Evolutionary conservation across 2,329 filamentous ascomycete species (phyloP), one percentile per base, ranked within the genome.

Genomic region (Metarhizium anisopliae): DNA sequence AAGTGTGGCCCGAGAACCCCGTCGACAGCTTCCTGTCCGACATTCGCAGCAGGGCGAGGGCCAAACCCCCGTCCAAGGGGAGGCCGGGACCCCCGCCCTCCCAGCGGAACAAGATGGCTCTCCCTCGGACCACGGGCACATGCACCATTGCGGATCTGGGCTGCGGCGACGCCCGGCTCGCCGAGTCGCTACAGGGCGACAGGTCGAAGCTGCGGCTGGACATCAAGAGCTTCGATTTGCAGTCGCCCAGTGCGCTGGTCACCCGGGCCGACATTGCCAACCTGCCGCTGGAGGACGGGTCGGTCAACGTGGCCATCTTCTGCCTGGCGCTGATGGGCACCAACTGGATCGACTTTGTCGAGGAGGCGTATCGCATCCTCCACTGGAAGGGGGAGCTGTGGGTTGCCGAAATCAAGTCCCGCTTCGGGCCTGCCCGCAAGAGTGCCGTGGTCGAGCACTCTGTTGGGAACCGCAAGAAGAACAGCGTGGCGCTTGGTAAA

Each of bases 291-390:
- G 76, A 77, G 5, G 85, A 92, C 62, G 86, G 84, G 49, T 84
- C 81, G 59, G 85, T 91, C 59, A 91, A 99, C 70, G 80, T 99
- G 5, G 89, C 89, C 51, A 86, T 99, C 62, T 97, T 97, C 77
- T 99, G 94, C 71, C 81, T 99, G 36, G 94, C 93, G 52, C 82
- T 99, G 57, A 99, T 99, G 94, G 94, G 94, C 67, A 99, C 94
- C 55, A 99, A 99, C 74, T 99, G 94, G 93, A 82, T 95, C 54
- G 86, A 90, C 64, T 97, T 99, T 69, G 82, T 99, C 65, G 94
- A 97, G 73, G 94, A 99, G 74, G 93, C 93, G 14, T 95, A 90
- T 76, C 86, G 94, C 54, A 80, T 97, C 53, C 80, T 99, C 59
- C 87, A 90, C 67, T 92, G 91, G 82, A 93, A 94, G 67, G 94